phyloP scores from a whole-genome alignment of 2,329 filamentous ascomycete species.

The Biscogniauxia sp. region DNA sequence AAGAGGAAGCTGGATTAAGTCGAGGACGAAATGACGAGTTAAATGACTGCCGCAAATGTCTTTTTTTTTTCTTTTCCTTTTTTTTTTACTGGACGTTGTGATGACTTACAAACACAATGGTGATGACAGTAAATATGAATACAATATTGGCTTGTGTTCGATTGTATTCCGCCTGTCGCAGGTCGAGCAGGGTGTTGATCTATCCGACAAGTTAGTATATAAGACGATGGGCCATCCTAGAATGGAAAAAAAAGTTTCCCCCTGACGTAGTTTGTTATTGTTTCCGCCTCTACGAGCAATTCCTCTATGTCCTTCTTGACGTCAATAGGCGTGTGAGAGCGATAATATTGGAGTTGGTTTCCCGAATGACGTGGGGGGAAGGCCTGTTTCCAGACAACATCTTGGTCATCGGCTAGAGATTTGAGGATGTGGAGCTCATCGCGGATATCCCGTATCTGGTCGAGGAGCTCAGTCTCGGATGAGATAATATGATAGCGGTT shows the following conservation, averaged over 20 bases:
- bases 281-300: too few relatives aligned
- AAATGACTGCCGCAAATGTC: neutral
- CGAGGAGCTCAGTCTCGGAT: conserved; percentile 10
- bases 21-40: too few relatives aligned
- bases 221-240: too few relatives aligned
- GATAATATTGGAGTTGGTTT: neutral
- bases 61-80: too few relatives aligned
- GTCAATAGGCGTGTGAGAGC: too few relatives aligned
- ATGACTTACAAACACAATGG: conserved; percentile 11
- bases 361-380: neutral
- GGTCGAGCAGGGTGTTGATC: too few relatives aligned
- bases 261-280: too few relatives aligned
- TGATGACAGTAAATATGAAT: conserved; percentile 10
- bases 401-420: conserved; percentile 13
- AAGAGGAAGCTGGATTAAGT: conserved; percentile 9
- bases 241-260: too few relatives aligned
- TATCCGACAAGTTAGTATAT: too few relatives aligned
- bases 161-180: too few relatives aligned
- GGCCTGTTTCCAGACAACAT: conserved; percentile 12
- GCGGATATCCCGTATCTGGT: conserved; percentile 8
- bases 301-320: too few relatives aligned
- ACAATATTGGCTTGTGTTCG: conserved; percentile 8
- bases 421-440: conserved; percentile 13
- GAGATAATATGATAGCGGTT: conserved; percentile 9
- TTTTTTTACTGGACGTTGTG: too few relatives aligned